Evolutionary conservation across 2,329 filamentous ascomycete genomes (phyloP).

Genomic region (Cordyceps cicadae): DNA sequence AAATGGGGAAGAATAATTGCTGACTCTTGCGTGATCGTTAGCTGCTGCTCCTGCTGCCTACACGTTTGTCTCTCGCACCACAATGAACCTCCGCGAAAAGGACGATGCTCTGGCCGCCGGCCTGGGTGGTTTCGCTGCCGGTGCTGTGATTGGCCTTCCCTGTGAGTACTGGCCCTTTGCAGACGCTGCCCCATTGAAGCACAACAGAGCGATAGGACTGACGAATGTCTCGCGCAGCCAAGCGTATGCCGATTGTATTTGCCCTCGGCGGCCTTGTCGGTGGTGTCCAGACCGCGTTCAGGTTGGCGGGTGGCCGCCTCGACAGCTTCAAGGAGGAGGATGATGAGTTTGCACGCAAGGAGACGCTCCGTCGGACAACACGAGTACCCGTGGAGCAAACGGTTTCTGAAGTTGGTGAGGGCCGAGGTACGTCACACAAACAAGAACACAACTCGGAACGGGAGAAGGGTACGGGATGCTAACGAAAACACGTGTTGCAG

Average conservation of each 20-base stretch:
- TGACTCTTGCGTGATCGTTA: constrained; percentile 31
- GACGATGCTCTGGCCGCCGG: constrained; percentile 70
- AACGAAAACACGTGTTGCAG: constrained; percentile 35
- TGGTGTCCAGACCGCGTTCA: constrained; percentile 52
- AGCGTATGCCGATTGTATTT: constrained; percentile 59
- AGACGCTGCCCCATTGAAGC: background rate
- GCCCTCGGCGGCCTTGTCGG: constrained; percentile 55
- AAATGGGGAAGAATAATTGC: background rate
- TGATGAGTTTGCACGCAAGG: constrained; percentile 67
- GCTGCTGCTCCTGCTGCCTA: constrained; percentile 57
- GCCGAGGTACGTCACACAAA: constrained; percentile 55
- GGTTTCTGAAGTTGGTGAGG: constrained; percentile 73
- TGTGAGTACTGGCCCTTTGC: constrained; percentile 46
- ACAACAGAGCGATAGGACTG: background rate
- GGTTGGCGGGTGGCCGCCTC: constrained; percentile 59
- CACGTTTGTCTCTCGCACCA: constrained; percentile 65
- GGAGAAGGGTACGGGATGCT: background rate
- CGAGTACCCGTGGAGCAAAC: constrained; percentile 72
- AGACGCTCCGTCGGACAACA: constrained; percentile 63
- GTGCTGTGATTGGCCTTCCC: constrained; percentile 61
- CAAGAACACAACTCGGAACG: background rate
- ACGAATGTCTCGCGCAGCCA: constrained; percentile 19
- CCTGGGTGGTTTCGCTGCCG: constrained; percentile 68
- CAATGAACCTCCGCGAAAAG: constrained; percentile 78
- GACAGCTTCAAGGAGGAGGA: constrained; percentile 46